phyloP scores from a whole-genome alignment of 352 stramenopile genomes.

The Aphanomyces stellatus region DNA sequence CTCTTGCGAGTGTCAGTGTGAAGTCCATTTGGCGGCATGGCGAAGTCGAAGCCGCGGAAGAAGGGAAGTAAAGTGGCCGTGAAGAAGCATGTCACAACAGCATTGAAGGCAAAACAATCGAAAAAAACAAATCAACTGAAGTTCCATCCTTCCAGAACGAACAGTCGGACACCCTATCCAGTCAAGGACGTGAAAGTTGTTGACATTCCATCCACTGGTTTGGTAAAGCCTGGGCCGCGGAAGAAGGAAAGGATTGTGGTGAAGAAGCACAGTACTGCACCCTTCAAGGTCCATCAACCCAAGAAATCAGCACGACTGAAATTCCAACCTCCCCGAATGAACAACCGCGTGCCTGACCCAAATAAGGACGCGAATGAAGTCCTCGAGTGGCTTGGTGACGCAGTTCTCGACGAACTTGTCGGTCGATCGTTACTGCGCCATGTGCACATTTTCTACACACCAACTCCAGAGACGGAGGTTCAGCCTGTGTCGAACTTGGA shows the following conservation, averaged over 20 bases:
- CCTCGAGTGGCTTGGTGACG: constrained; percentile 71
- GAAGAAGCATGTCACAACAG: background rate
- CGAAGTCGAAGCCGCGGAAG: background rate
- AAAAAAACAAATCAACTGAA: background rate
- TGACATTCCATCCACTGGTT: too few species aligned
- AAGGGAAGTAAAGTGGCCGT: background rate
- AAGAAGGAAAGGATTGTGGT: too few species aligned
- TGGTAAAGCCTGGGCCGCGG: too few species aligned
- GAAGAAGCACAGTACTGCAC: background rate
- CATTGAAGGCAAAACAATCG: background rate
- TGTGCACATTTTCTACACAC: constrained; percentile 31
- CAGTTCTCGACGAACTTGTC: constrained; percentile 61
- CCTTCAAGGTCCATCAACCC: background rate
- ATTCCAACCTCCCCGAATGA: background rate
- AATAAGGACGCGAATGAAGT: constrained; percentile 29
- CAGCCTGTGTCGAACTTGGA: constrained; percentile 41
- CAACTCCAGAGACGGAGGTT: background rate
- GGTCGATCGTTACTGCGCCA: constrained; percentile 53
- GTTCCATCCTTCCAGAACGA: too few species aligned
- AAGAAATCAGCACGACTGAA: background rate
- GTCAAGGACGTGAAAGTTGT: too few species aligned
- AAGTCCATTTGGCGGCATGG: too few species aligned
- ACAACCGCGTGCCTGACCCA: background rate
- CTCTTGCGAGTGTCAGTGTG: too few species aligned
- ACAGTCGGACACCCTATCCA: too few species aligned